Conservation (phyloP, 1,139 yeast genomes). For the Hemisphaericaspora xylanilytica region DNA sequence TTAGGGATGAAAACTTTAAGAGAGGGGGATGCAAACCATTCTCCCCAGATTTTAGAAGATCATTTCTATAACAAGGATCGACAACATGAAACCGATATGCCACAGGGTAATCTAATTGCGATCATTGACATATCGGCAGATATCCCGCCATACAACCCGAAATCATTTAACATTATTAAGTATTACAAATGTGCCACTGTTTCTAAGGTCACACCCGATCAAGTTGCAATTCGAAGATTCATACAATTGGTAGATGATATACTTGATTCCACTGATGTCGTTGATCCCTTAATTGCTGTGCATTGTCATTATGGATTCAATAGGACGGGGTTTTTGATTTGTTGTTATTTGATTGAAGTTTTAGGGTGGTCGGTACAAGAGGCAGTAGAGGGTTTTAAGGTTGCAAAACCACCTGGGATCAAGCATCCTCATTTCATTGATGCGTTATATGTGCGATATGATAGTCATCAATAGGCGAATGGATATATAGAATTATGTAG, state of each 20-base stretch:
- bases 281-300: constrained; percentile 52
- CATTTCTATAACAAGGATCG: constrained; percentile 27
- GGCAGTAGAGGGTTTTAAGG: constrained; percentile 59
- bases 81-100: constrained; percentile 8
- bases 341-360: constrained; percentile 64
- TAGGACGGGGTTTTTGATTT: constrained; percentile 72
- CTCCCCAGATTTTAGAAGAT: constrained; percentile 54
- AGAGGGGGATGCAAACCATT: constrained; percentile 60
- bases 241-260: constrained; percentile 53
- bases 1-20: constrained; percentile 76
- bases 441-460: constrained; percentile 69
- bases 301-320: constrained; percentile 86
- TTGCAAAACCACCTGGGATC: constrained; percentile 68
- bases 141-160: constrained; percentile 71
- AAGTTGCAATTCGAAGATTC: constrained; percentile 56
- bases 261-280: constrained; percentile 21
- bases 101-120: constrained; percentile 46
- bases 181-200: constrained; percentile 78
- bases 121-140: constrained; percentile 75
- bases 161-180: constrained; percentile 47
- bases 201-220: constrained; percentile 73
- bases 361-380: constrained; percentile 60
- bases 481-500: too few relatives aligned
- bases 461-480: too few relatives aligned
- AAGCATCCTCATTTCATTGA: constrained; percentile 78